These are phyloP conservation scores for Alternaria atra DNA, from an alignment of 2,329 filamentous ascomycete genomes.

Conservation along the genomic window DNA sequence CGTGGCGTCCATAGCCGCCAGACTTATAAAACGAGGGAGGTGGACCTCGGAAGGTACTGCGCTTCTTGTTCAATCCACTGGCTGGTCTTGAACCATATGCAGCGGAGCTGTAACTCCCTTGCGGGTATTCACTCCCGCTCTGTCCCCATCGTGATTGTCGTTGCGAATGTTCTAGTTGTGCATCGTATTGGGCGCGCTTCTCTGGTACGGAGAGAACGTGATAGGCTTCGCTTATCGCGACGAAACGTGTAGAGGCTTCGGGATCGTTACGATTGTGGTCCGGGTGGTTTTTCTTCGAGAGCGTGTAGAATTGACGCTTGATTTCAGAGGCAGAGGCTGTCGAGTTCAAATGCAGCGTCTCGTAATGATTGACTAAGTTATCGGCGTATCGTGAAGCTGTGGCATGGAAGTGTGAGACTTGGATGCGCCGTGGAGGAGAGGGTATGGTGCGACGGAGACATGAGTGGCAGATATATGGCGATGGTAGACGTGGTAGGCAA, in stretches of 20 bases:
- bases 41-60: constrained; percentile 81
- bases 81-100: constrained; percentile 75
- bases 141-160: constrained; percentile 39
- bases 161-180: constrained; percentile 62
- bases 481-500: not conserved
- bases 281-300: constrained; percentile 92
- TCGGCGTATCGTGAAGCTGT: constrained; percentile 50
- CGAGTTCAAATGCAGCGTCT: constrained; percentile 75
- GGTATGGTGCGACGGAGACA: constrained; percentile 24
- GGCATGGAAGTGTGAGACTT: constrained; percentile 55
- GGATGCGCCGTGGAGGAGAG: constrained; percentile 19
- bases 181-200: constrained; percentile 84
- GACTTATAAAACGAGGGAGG: constrained; percentile 88
- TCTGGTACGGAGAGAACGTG: constrained; percentile 74
- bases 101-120: constrained; percentile 64
- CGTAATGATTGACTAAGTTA: constrained; percentile 74
- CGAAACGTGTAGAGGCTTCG: constrained; percentile 76
- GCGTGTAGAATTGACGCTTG: constrained; percentile 90
- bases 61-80: constrained; percentile 79
- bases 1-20: constrained; percentile 77
- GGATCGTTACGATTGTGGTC: constrained; percentile 86
- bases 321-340: constrained; percentile 79
- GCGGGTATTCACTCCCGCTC: constrained; percentile 58
- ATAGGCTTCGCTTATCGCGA: constrained; percentile 86
- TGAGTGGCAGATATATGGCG: constrained; percentile 29